These are phyloP conservation scores for Didymella keratinophila DNA, from an alignment of 2,329 filamentous ascomycete species.

Conservation along the genomic window DNA sequence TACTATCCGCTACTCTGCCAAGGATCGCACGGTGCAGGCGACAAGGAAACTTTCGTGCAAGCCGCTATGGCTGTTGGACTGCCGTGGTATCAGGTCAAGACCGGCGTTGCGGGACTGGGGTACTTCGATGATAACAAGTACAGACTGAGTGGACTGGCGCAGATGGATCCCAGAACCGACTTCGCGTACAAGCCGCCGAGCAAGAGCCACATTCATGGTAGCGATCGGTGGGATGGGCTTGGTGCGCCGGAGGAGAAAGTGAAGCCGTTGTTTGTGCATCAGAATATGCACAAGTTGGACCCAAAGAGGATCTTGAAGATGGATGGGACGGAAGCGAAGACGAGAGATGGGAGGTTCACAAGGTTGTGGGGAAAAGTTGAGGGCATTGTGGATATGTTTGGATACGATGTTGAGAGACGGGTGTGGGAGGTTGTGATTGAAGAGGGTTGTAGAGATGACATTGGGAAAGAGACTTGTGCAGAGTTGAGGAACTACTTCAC, in stretches of 20 bases:
- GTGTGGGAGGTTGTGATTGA: constrained; percentile 35
- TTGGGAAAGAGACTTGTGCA: constrained; percentile 22
- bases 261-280: constrained; percentile 33
- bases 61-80: constrained; percentile 54
- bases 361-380: constrained; percentile 34
- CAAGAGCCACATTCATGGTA: constrained; percentile 26
- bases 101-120: constrained; percentile 44
- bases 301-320: constrained; percentile 24
- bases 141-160: constrained; percentile 26
- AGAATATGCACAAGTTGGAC: constrained; percentile 32
- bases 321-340: constrained; percentile 19
- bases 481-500: constrained; percentile 21
- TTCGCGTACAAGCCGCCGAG: constrained; percentile 29
- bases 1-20: constrained; percentile 61
- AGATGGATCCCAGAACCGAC: constrained; percentile 32
- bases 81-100: constrained; percentile 53
- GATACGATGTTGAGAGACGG: constrained; percentile 36
- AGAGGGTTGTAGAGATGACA: constrained; percentile 31
- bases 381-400: constrained; percentile 26
- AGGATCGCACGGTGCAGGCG: constrained; percentile 54
- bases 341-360: constrained; percentile 13
- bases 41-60: constrained; percentile 60
- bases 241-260: constrained; percentile 11
- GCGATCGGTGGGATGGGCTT: constrained; percentile 17
- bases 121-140: constrained; percentile 25